Evolutionary conservation across 768 basidiomycete genomes (phyloP).

Genomic region (Suillus luteus): DNA sequence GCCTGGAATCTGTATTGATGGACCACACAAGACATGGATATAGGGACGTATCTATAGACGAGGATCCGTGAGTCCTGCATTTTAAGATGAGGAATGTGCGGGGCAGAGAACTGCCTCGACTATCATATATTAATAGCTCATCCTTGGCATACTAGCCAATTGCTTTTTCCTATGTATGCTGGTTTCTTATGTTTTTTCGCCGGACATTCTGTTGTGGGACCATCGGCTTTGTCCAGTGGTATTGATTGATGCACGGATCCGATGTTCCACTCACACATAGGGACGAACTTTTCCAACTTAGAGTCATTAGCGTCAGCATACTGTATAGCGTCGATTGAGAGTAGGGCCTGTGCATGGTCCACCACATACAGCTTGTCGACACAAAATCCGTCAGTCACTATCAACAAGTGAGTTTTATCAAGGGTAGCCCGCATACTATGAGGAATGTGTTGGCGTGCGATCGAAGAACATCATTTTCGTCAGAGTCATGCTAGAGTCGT

Average conservation of each 20-base stretch:
- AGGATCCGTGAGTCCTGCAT: constrained; percentile 82
- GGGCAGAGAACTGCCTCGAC: neutral
- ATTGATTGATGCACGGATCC: constrained; percentile 24
- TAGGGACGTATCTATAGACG: constrained; percentile 77
- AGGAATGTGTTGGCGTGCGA: too few relatives aligned
- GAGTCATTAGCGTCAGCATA: too few relatives aligned
- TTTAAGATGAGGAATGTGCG: constrained; percentile 75
- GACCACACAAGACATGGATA: constrained; percentile 64
- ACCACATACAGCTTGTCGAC: too few relatives aligned
- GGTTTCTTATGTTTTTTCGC: neutral
- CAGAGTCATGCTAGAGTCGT: too few relatives aligned
- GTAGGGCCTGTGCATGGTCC: too few relatives aligned
- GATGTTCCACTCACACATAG: too few relatives aligned
- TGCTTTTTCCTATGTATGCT: constrained; percentile 4
- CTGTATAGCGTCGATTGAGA: too few relatives aligned
- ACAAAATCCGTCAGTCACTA: too few relatives aligned
- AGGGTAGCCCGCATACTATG: too few relatives aligned
- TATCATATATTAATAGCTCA: neutral
- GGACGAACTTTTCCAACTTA: too few relatives aligned
- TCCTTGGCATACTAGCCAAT: neutral
- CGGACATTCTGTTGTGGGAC: neutral
- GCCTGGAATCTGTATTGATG: constrained; percentile 40
- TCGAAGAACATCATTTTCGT: too few relatives aligned
- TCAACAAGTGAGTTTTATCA: too few relatives aligned
- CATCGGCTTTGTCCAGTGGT: neutral